Base-by-base conservation (phyloP, 805 yeast species). In the Starmerella khaoyaiensis region DNA sequence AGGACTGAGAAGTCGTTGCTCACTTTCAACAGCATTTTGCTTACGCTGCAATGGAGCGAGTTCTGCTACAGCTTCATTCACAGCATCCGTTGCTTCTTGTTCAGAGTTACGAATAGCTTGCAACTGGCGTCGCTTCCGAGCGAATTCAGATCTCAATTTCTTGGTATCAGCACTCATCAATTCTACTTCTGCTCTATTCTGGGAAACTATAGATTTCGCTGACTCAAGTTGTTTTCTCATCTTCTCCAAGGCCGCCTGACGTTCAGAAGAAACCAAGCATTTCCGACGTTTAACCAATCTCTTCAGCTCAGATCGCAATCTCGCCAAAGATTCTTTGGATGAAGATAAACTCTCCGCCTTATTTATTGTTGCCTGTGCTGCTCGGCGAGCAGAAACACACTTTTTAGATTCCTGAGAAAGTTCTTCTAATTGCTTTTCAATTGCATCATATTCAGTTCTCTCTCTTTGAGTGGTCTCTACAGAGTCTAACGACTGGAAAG, bases 381-480 rank as follows among this genome's bases (percentile, higher is more conserved):
- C 33, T 80, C 66, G 53, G 82, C 97, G 25, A 75, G 70, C 47
- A 71, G 77, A 29, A 76, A 64, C 26, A 76, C 69, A 54, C 86
- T 71, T 57, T 3, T 76, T 69, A 0, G 93, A 67, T 2, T 66
- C 64, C 29, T 74, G 78, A 40, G 70, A 76, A 3, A 87, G 76
- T 21, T 61, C 63, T 29, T 77, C 39, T 15, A 46, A 36, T 48
- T 76, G 74, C 14, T 72, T 79, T 46, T 69, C 67, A 34, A 82
- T 58, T 12, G 47, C 42, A 9, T 79, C 87, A 54, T 79, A 87
- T 40, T 82, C 82, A 21, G 61, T 63, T 31, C 71, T 69, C 4
- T 35, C 37, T 47, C 56, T 69, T 27, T 80, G 90, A 6, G 64
- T 58, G 0, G 94, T 80, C 0, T 95, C 94, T 42, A 93, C 79